A percentile compares a stretch with the other conserved stretches of the same genome.
These are phyloP conservation scores for Leccinum ochraceum DNA, from an alignment of 768 basidiomycete species.

Conservation along the genomic window DNA sequence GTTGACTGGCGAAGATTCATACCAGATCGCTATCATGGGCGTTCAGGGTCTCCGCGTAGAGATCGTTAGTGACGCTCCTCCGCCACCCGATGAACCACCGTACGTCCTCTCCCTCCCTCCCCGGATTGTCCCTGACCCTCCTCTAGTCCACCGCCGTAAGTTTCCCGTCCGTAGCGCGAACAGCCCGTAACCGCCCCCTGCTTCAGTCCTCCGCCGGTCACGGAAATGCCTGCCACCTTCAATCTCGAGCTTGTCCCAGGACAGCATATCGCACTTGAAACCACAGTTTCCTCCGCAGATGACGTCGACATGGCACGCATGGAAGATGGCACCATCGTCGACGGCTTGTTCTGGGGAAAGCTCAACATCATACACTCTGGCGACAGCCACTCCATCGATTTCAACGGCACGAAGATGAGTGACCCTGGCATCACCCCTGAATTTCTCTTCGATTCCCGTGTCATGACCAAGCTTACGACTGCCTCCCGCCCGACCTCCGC, in stretches of 20 bases:
- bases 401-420: slow-evolving; percentile 73
- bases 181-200: slow-evolving; percentile 4
- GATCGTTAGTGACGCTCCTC: slow-evolving; percentile 82
- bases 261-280: slow-evolving; percentile 78
- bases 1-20: slow-evolving; percentile 85
- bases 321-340: slow-evolving; percentile 86
- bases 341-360: slow-evolving; percentile 87
- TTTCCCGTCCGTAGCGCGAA: slow-evolving; percentile 21
- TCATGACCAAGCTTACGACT: slow-evolving; percentile 73
- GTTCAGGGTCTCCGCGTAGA: slow-evolving; percentile 83
- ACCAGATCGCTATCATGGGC: slow-evolving; percentile 84
- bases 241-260: slow-evolving; percentile 79
- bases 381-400: slow-evolving; percentile 79
- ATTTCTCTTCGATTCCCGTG: slow-evolving; percentile 72
- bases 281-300: slow-evolving; percentile 71
- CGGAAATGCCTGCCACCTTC: slow-evolving; percentile 87
- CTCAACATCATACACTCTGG: slow-evolving; percentile 79
- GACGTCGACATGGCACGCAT: slow-evolving; percentile 90
- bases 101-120: slow-evolving; percentile 34
- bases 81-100: slow-evolving; percentile 84
- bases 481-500: slow-evolving; percentile 75
- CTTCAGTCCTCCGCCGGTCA: slow-evolving; percentile 62
- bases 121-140: slow-evolving; percentile 12
- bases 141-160: slow-evolving; percentile 52
- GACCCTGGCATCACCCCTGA: slow-evolving; percentile 66